Conservation (phyloP, 2,329 filamentous ascomycete genomes). For the Ophiostoma perfectum region DNA sequence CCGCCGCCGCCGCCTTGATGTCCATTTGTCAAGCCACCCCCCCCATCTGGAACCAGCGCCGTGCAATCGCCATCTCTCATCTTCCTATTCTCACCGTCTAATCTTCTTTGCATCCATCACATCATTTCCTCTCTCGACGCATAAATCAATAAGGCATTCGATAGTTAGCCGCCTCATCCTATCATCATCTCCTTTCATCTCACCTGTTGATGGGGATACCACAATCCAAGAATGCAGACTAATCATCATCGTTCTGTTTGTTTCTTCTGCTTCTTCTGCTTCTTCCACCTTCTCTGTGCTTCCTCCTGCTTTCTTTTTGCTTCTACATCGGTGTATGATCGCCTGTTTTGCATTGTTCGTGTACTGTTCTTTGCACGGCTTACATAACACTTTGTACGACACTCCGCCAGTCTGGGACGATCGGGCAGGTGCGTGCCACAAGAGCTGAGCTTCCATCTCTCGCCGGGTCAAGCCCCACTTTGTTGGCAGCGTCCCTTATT, state of each 20-base stretch:
- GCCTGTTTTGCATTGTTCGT: not conserved
- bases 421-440: slow-evolving; percentile 9
- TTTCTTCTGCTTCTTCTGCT: not conserved
- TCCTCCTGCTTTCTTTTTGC: not conserved
- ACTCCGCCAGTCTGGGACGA: slow-evolving; percentile 2
- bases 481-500: not conserved
- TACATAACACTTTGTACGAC: not conserved
- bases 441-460: slow-evolving; percentile 7
- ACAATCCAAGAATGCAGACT: not conserved
- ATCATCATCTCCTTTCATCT: not conserved
- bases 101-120: not conserved
- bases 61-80: too few species aligned
- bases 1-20: not conserved
- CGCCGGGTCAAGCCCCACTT: not conserved
- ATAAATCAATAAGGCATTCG: too few species aligned
- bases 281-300: not conserved
- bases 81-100: too few species aligned
- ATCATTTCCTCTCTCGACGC: too few species aligned
- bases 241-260: not conserved
- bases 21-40: not conserved
- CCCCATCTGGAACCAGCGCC: not conserved
- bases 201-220: not conserved
- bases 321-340: not conserved
- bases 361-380: not conserved
- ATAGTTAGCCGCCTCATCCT: not conserved